A percentile compares a stretch with the other conserved stretches of the same genome.
Conservation (phyloP, 2,329 filamentous ascomycete species). For the Bimuria novae-zelandiae region DNA sequence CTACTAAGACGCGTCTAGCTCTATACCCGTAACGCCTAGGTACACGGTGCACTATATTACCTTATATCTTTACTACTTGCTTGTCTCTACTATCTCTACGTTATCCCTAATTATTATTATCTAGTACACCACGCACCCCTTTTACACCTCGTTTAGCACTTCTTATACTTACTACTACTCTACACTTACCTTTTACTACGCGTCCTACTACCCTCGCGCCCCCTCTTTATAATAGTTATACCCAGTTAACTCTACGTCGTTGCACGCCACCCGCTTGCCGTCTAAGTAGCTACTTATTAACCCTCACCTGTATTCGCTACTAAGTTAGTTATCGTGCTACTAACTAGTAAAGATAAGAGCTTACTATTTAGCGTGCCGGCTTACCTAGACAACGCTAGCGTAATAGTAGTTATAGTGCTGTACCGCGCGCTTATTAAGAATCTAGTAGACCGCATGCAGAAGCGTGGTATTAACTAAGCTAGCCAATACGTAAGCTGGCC, state of each 20-base stretch:
- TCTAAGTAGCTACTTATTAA: constrained; percentile 16
- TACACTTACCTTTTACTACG: constrained; percentile 1
- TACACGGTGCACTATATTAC: not conserved
- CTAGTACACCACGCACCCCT: not conserved
- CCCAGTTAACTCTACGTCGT: not conserved
- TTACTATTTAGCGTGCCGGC: constrained; percentile 23
- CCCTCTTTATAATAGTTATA: constrained; percentile 9
- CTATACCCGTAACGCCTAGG: not conserved
- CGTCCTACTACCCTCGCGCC: not conserved
- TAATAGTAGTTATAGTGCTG: constrained; percentile 21
- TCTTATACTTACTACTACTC: constrained; percentile 2
- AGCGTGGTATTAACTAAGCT: constrained; percentile 2
- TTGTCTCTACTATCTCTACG: not conserved
- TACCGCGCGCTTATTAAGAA: constrained; percentile 15
- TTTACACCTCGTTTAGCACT: not conserved
- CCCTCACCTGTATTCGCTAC: constrained; percentile 4
- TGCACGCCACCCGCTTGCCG: constrained; percentile 1
- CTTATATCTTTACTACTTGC: not conserved
- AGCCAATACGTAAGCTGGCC: too few relatives aligned
- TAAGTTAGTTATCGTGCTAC: constrained; percentile 18
- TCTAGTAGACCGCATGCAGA: constrained; percentile 8
- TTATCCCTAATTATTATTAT: not conserved
- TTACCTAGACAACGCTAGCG: constrained; percentile 14
- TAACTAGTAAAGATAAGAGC: constrained; percentile 19
- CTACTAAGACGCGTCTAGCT: not conserved